Base-by-base conservation (phyloP, 2,329 filamentous ascomycete species). In the Verticillium longisporum region DNA sequence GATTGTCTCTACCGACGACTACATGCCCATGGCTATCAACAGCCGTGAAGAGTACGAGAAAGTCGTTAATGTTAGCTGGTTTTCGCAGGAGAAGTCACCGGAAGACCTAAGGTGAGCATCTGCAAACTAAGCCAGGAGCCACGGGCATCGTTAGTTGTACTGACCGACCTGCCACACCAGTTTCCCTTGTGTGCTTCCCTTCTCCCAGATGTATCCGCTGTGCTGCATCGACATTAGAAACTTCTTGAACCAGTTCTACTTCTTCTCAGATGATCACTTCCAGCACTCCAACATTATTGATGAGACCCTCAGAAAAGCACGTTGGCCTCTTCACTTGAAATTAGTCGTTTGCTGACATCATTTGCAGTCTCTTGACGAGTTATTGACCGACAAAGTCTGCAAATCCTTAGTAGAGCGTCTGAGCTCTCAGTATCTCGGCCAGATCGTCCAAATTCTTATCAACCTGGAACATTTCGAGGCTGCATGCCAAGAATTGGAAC, bases 21-120 rank as follows among this genome's bases (percentile, higher is more conserved):
- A 99, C 75, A 99, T 99, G 94, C 96, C 95, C 2, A 98, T 99
- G 95, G 91, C 92, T 1, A 96, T 98, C 72, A 91, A 92, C 69
- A 92, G 89, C 21, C 76, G 83, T 15, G 93, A 97, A 68, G 93
- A 98, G 70, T 98, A 96, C 71, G 91, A 96, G 69, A 97, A 97
- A 70, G 94, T 99, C 38, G 86, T 97, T 65, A 95, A 92, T 64
- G 92, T 98, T 63, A 96, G 90, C 76, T 99, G 94, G 94, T 98
- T 97, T 73, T 88, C 85, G 1, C 93, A 93, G 54, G 92, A 96
- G 36, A 92, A 90, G 68, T 78, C 87, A 18, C 77, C 84, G 34
- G 87, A 93, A 63, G 86, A 95, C 67, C 83, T 97, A 68, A 87
- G 83, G 84, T 93, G 81, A 66, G 84, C 78, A 13, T 2, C 9